Conservation (phyloP, 2,329 filamentous ascomycete species). For the Cytospora chrysosperma region DNA sequence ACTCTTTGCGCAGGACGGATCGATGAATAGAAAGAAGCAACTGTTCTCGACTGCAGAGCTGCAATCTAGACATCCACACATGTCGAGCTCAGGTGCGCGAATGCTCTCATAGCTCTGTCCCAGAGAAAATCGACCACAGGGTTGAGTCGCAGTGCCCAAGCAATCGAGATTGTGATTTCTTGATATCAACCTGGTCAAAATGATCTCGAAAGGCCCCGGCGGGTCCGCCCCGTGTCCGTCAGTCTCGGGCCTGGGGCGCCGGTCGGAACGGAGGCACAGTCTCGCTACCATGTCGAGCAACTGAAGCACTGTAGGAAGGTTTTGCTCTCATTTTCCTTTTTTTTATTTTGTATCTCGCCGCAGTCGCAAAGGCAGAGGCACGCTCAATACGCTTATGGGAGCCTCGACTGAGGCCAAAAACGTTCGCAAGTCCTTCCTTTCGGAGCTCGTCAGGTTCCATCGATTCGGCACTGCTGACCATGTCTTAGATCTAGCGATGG, state of each 20-base stretch:
- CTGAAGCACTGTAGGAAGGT: too few relatives aligned
- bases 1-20: not conserved
- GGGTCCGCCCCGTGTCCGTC: not conserved
- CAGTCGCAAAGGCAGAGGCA: too few relatives aligned
- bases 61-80: not conserved
- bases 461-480: too few relatives aligned
- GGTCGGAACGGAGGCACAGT: not conserved
- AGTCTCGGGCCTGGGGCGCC: not conserved
- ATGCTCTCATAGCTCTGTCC: not conserved
- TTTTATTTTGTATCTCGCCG: too few relatives aligned
- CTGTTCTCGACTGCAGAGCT: not conserved
- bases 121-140: not conserved
- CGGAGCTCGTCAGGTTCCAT: too few relatives aligned
- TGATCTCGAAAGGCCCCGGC: not conserved
- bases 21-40: not conserved
- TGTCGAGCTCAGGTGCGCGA: not conserved
- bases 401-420: too few relatives aligned
- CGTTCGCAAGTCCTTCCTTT: too few relatives aligned
- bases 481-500: too few relatives aligned
- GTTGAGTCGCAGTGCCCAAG: not conserved
- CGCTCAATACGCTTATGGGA: too few relatives aligned
- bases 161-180: not conserved
- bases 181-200: not conserved
- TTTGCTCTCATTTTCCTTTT: too few relatives aligned
- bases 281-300: too few relatives aligned